Percentiles rank a stretch among this genome's conserved stretches.
Evolutionary conservation across 2,329 filamentous ascomycete genomes (phyloP).

Genomic region (Pseudogymnoascus sp.): DNA sequence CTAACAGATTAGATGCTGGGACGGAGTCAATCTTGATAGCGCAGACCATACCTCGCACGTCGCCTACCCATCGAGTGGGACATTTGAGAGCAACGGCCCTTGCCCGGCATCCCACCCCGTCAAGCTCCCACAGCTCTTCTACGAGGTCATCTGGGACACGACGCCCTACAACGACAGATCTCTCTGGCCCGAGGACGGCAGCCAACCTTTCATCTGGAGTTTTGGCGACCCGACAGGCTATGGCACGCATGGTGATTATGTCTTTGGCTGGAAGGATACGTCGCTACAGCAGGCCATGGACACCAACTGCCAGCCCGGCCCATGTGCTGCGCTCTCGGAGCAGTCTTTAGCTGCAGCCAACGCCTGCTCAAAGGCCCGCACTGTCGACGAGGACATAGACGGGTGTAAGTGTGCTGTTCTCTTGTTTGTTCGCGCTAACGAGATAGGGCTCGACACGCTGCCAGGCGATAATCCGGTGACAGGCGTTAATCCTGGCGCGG

Average conservation of each 20-base stretch:
- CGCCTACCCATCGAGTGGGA: constrained; percentile 23
- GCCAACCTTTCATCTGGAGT: constrained; percentile 36
- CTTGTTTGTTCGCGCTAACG: not conserved
- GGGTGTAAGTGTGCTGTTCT: constrained; percentile 34
- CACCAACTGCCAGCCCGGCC: constrained; percentile 39
- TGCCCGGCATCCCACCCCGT: constrained; percentile 32
- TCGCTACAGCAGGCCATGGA: constrained; percentile 42
- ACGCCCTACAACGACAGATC: constrained; percentile 34
- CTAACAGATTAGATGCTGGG: constrained; percentile 19
- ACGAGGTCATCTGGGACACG: constrained; percentile 41
- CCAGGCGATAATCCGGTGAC: constrained; percentile 13
- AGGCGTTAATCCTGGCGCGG: constrained; percentile 6
- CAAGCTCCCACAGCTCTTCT: constrained; percentile 42
- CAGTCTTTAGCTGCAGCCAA: constrained; percentile 39
- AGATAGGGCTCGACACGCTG: constrained; percentile 13
- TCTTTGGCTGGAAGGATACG: constrained; percentile 44
- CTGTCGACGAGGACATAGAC: constrained; percentile 41
- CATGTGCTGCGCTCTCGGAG: constrained; percentile 36
- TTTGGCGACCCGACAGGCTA: constrained; percentile 37
- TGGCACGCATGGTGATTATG: constrained; percentile 43
- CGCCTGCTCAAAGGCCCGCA: constrained; percentile 38
- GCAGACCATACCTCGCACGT: constrained; percentile 20
- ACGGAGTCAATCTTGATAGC: constrained; percentile 21
- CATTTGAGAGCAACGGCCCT: constrained; percentile 17
- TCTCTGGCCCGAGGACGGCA: constrained; percentile 37